Percentiles rank a stretch among this genome's conserved stretches.
These are phyloP conservation scores for Stevia rebaudiana DNA, from an alignment of 140 eudicot species.

Conservation along the genomic window DNA sequence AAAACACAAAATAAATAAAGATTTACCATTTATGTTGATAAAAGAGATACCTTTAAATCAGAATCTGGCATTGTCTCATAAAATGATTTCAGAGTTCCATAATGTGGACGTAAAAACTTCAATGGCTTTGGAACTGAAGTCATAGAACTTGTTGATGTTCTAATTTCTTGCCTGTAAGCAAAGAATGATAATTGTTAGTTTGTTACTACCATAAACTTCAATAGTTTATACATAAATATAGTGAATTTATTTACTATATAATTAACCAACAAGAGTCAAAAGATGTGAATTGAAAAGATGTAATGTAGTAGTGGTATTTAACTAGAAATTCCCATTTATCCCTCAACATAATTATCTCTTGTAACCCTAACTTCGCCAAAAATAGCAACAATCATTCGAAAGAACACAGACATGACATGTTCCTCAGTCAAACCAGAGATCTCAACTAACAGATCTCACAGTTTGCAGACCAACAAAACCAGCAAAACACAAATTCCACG, in stretches of 20 bases:
- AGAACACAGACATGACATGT: neutral
- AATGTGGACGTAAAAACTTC: constrained; percentile 91
- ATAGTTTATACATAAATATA: neutral
- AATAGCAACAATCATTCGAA: neutral
- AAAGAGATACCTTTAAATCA: constrained; percentile 61
- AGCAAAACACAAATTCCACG: neutral
- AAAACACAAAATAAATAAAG: neutral
- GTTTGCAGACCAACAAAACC: neutral
- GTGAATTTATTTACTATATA: neutral
- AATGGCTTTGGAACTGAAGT: constrained; percentile 96
- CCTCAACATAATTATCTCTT: neutral
- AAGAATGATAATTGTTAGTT: constrained; percentile 3
- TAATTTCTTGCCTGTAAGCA: constrained; percentile 71
- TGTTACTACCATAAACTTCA: neutral
- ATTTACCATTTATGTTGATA: neutral
- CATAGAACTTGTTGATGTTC: constrained; percentile 91
- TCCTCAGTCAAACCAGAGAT: neutral
- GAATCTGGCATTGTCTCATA: constrained; percentile 67
- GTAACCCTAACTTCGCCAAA: constrained; percentile 1
- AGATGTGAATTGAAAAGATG: neutral
- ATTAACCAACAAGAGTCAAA: neutral
- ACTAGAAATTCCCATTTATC: neutral
- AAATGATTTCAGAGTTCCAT: constrained; percentile 69
- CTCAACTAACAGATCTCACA: constrained; percentile 9
- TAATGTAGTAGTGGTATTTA: neutral